These are phyloP conservation scores for Lantana camara DNA, from an alignment of 257 asterid species.

Conservation along the genomic window DNA sequence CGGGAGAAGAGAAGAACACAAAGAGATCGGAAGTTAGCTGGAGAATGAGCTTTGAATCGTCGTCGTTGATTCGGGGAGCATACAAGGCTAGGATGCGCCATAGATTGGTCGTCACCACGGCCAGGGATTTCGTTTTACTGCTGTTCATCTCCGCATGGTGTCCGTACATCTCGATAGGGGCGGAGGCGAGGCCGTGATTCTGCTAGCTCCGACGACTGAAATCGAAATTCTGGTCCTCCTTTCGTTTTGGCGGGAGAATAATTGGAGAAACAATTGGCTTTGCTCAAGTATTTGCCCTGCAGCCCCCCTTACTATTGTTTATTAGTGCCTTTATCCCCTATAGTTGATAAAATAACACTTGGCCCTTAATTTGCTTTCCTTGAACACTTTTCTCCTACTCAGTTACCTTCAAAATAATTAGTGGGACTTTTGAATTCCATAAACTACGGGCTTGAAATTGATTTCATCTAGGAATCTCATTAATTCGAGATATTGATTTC, in stretches of 20 bases:
- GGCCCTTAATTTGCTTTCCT: not conserved
- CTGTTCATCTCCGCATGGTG: conserved; percentile 24
- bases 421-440: too few relatives aligned
- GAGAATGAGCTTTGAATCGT: conserved; percentile 49
- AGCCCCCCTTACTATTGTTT: not conserved
- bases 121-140: conserved; percentile 31
- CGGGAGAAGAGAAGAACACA: conserved; percentile 63
- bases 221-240: conserved; percentile 11
- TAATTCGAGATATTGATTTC: too few relatives aligned
- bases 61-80: conserved; percentile 51
- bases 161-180: conserved; percentile 49
- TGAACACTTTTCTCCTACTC: not conserved
- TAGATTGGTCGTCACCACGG: conserved; percentile 35
- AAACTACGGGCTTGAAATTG: too few relatives aligned
- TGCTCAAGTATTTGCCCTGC: not conserved
- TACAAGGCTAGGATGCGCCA: conserved; percentile 51
- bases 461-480: too few relatives aligned
- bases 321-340: not conserved
- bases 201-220: conserved; percentile 26
- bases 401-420: not conserved
- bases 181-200: conserved; percentile 19
- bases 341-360: not conserved
- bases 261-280: not conserved
- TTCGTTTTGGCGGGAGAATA: conserved; percentile 53
- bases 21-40: conserved; percentile 67